Base-by-base conservation (phyloP, 2,329 filamentous ascomycete genomes). In the Penicillium sp. region DNA sequence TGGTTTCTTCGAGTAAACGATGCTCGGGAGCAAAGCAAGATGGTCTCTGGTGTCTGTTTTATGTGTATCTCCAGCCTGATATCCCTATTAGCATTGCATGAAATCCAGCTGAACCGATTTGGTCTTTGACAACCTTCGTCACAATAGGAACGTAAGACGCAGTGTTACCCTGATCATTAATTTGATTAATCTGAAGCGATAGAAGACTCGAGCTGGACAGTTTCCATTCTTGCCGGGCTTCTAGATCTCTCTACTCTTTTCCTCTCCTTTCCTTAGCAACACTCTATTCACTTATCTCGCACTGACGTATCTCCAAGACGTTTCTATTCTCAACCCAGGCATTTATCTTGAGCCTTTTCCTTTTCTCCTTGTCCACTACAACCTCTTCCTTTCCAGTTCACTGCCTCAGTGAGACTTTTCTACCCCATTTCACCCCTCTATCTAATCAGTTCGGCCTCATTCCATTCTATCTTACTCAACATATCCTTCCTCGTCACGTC, bases 11-110 rank as follows among this genome's bases (percentile, higher is more conserved):
- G 57, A 59, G 25, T 51, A 52, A 28, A 50, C 38, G 43, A 20
- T 30, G 20, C 27, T 28, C 35, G 28, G 22, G 18, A 31, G 36
- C 41, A 38, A 43, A 18, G 35, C 50, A 49, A 42, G 20, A 13
- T 41, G 40, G 47, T 46, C 43, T 50, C 39, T 31, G 45, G 39
- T 43, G 35, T 30, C 24, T 30, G 28, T 31, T 9, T 18, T 44
- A 31, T 43, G 46, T 40, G 43, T 44, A 14, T 45, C 40, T 46
- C 38, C 38, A 33, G 44, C 27, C 46, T 50, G 54, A 58, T 58
- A 57, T 58, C 56, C 56, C 44, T 45, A 45, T 13, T 53, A 48
- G 53, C 50, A 53, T 56, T 52, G 43, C 46, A 51, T 58, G 44
- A 39, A 13, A 31, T 20, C 16, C 41, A 31, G 11, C 16, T 13